These are phyloP conservation scores for Picea glauca DNA, from an alignment of 75 land plant species.

Conservation along the genomic window DNA sequence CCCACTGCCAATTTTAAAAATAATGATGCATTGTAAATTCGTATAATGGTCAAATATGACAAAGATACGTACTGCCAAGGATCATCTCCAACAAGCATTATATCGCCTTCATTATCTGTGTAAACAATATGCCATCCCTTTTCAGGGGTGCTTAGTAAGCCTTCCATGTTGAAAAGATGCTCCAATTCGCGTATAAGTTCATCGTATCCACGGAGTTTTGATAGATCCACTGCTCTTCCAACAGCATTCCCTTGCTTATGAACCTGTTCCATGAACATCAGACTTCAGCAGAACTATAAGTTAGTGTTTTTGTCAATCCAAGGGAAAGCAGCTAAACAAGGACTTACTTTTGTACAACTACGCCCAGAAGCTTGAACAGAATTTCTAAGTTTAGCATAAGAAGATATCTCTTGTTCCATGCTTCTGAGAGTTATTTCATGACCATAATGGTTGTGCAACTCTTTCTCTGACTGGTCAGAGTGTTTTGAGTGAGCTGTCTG, in stretches of 20 bases:
- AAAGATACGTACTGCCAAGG: slow-evolving; percentile 70
- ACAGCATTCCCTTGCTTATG: slow-evolving; percentile 72
- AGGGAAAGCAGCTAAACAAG: not conserved
- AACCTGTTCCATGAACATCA: slow-evolving; percentile 45
- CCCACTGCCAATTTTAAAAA: not conserved
- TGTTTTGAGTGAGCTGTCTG: slow-evolving; percentile 1
- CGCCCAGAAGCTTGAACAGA: slow-evolving; percentile 19
- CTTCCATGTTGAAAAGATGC: slow-evolving; percentile 66
- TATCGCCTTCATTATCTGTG: slow-evolving; percentile 85
- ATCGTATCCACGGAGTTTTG: slow-evolving; percentile 55
- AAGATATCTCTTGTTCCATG: slow-evolving; percentile 8
- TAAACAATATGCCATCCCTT: slow-evolving; percentile 84
- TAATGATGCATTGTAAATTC: not conserved
- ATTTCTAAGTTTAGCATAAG: slow-evolving; percentile 14
- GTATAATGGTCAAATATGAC: not conserved
- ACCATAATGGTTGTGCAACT: not conserved
- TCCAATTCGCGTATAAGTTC: slow-evolving; percentile 57
- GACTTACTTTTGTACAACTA: slow-evolving; percentile 53
- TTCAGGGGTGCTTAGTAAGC: slow-evolving; percentile 44
- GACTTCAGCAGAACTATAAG: slow-evolving; percentile 4
- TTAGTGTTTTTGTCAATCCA: not conserved
- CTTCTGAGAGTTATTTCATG: not conserved
- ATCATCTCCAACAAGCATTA: slow-evolving; percentile 92
- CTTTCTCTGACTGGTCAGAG: slow-evolving; percentile 1
- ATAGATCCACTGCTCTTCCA: slow-evolving; percentile 80